A percentile compares a stretch with the other conserved stretches of the same genome.
Evolutionary conservation across 1,139 yeast species (phyloP).

Genomic region (Candida tetrigidarum): DNA sequence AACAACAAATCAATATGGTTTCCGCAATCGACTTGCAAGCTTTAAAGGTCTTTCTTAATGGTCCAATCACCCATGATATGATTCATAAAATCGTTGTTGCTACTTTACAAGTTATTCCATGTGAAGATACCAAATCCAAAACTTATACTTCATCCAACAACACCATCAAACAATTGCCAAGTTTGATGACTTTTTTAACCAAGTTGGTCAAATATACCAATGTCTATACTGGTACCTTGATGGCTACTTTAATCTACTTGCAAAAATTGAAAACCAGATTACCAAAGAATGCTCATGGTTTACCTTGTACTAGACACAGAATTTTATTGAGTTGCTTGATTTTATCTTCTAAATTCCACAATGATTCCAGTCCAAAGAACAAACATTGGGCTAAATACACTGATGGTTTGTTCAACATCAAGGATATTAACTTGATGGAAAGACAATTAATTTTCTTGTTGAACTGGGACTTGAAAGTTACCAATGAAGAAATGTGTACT

Average conservation of each 20-base stretch:
- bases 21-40: conserved; percentile 52
- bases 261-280: conserved; percentile 60
- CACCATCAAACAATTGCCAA: conserved; percentile 55
- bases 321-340: conserved; percentile 75
- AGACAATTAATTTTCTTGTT: conserved; percentile 69
- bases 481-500: conserved; percentile 54
- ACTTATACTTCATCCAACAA: conserved; percentile 40
- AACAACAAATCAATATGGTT: conserved; percentile 16
- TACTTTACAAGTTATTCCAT: conserved; percentile 66
- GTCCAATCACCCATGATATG: conserved; percentile 70
- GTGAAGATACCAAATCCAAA: conserved; percentile 41
- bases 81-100: conserved; percentile 64
- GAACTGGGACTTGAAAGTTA: conserved; percentile 70
- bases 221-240: conserved; percentile 75
- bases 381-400: conserved; percentile 79
- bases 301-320: conserved; percentile 79
- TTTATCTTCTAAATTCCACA: conserved; percentile 72
- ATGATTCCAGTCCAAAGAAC: conserved; percentile 78
- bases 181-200: conserved; percentile 74
- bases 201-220: conserved; percentile 72
- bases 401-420: conserved; percentile 67
- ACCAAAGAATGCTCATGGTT: conserved; percentile 73
- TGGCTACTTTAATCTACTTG: conserved; percentile 72
- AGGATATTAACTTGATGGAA: conserved; percentile 81
- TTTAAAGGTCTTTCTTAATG: conserved; percentile 53